A percentile compares a stretch with the other conserved stretches of the same genome.
Evolutionary conservation across 176 grass and related monocot species (phyloP).

Genomic region (Otatea glauca): DNA sequence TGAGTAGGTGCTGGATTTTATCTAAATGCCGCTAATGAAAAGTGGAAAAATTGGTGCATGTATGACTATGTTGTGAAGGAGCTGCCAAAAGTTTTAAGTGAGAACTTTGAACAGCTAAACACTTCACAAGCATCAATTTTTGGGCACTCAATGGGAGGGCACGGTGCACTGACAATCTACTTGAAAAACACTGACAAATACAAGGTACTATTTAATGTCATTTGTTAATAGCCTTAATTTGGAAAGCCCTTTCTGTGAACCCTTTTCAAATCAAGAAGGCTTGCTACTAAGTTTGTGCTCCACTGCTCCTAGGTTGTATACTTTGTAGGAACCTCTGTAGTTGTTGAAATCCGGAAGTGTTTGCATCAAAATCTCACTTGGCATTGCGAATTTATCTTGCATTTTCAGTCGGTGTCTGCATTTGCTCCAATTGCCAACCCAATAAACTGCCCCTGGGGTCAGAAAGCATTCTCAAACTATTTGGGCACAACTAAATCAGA

Average conservation of each 20-base stretch:
- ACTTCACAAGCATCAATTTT: slow-evolving; percentile 79
- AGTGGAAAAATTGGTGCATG: slow-evolving; percentile 99
- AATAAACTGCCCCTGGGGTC: slow-evolving; percentile 87
- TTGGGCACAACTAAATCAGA: slow-evolving; percentile 73
- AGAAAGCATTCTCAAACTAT: slow-evolving; percentile 99
- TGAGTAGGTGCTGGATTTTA: slow-evolving; percentile 93
- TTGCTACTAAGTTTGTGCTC: background rate
- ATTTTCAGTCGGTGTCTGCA: slow-evolving; percentile 83
- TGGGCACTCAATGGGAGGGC: slow-evolving; percentile 98
- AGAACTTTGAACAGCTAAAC: slow-evolving; percentile 85
- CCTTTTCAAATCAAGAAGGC: background rate
- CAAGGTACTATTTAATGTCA: slow-evolving; percentile 61
- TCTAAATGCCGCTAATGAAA: slow-evolving; percentile 83
- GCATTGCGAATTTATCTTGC: slow-evolving; percentile 9
- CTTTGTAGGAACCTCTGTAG: background rate
- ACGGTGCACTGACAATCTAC: slow-evolving; percentile 87
- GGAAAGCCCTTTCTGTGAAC: background rate
- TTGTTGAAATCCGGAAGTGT: background rate
- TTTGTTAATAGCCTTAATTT: background rate
- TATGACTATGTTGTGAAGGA: slow-evolving; percentile 94
- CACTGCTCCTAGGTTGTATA: background rate
- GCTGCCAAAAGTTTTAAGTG: slow-evolving; percentile 74
- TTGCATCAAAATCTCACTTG: background rate
- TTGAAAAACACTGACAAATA: slow-evolving; percentile 94
- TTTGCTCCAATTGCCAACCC: slow-evolving; percentile 88